Base-by-base conservation (phyloP, 805 yeast species). In the Hermanozyma aechmeae region DNA sequence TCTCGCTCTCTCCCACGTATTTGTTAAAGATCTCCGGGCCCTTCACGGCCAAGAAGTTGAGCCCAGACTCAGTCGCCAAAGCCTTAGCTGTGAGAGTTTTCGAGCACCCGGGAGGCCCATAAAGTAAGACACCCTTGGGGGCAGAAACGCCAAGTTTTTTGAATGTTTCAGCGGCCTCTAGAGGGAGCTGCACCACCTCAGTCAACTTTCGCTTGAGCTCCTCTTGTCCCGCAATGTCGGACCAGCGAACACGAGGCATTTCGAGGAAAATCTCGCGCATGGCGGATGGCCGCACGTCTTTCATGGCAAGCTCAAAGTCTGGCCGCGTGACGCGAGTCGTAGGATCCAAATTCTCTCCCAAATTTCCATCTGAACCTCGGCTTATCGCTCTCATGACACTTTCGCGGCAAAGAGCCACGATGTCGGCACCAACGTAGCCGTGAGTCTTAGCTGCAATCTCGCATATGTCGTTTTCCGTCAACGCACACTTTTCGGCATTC, bases 71-170 rank as follows among this genome's bases (percentile, higher is more conserved):
- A 0, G 95, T 82, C 0, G 97, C 97, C 17, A 89, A 58, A 0
- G 96, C 96, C 48, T 89, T 89, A 2, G 96, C 97, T 0, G 95
- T 84, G 37, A 89, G 56, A 0, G 98, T 89, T 46, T 89, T 89
- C 8, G 96, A 87, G 59, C 97, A 89, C 11, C 98, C 98, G 0
- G 98, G 97, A 1, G 99, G 99, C 0, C 99, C 99, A 53, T 92
- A 92, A 13, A 92, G 61, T 26, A 92, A 55, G 1, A 92, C 80
- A 21, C 99, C 99, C 41, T 84, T 81, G 3, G 99, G 99, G 0
- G 97, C 86, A 24, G 72, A 63, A 3, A 92, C 78, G 0, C 97
- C 97, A 10, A 92, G 62, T 24, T 70, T 61, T 13, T 63, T 62
- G 51, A 92, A 92, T 0, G 94, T 68, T 1, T 75, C 86, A 0